These are phyloP conservation scores for Xylaria sp. DNA, from an alignment of 2,329 filamentous ascomycete genomes.

Conservation along the genomic window DNA sequence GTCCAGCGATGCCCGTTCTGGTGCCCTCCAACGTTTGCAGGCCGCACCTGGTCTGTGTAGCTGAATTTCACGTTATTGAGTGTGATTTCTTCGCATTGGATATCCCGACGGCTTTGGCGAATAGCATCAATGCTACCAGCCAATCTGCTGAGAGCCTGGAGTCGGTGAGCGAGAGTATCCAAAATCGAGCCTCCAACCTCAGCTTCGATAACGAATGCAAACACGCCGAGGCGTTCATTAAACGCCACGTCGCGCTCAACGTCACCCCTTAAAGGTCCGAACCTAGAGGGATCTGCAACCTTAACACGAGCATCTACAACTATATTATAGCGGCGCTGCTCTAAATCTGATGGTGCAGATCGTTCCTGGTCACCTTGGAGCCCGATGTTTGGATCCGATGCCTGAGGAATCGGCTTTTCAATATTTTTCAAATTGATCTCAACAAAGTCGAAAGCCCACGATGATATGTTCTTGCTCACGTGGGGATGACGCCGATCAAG, in stretches of 20 bases:
- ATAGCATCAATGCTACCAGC: slow-evolving; percentile 77
- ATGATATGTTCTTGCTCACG: slow-evolving; percentile 41
- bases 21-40: slow-evolving; percentile 34
- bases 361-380: slow-evolving; percentile 23
- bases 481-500: slow-evolving; percentile 44
- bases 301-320: slow-evolving; percentile 66
- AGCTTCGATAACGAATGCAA: slow-evolving; percentile 70
- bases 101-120: slow-evolving; percentile 63
- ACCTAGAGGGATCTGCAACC: slow-evolving; percentile 64
- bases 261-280: slow-evolving; percentile 64
- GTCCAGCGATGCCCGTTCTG: slow-evolving; percentile 55
- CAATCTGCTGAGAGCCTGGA: slow-evolving; percentile 76
- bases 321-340: slow-evolving; percentile 51
- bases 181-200: slow-evolving; percentile 69
- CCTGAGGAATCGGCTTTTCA: slow-evolving; percentile 42
- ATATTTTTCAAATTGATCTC: slow-evolving; percentile 67
- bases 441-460: slow-evolving; percentile 71
- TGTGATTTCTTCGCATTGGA: slow-evolving; percentile 68
- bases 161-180: slow-evolving; percentile 66
- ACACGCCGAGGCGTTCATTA: slow-evolving; percentile 67
- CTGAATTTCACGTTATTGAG: slow-evolving; percentile 74
- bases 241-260: slow-evolving; percentile 73
- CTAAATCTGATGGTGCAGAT: slow-evolving; percentile 28
- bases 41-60: slow-evolving; percentile 62
- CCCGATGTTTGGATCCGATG: slow-evolving; percentile 12